A percentile compares a stretch with the other conserved stretches of the same genome.
Conservation (phyloP, 2,329 filamentous ascomycete species). For the Epichloe hybrida region DNA sequence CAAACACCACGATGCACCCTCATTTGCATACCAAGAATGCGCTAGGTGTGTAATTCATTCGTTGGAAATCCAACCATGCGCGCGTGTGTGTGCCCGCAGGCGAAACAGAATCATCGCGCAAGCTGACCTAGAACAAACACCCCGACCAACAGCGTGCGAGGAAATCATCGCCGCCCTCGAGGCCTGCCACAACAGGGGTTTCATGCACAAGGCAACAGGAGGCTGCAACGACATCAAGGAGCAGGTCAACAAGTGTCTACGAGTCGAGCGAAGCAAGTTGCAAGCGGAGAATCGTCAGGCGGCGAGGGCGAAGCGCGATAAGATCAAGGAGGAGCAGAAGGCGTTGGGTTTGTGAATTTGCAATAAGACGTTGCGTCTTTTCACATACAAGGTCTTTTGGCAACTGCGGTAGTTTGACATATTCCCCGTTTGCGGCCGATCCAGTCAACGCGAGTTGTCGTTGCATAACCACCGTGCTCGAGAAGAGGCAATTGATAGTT, state of each 20-base stretch:
- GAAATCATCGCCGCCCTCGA: conserved; percentile 89
- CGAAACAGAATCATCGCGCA: background rate
- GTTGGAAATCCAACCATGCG: background rate
- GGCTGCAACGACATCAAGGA: conserved; percentile 82
- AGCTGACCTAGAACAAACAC: background rate
- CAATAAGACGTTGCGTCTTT: background rate
- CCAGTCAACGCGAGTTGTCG: background rate
- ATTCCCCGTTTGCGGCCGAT: background rate
- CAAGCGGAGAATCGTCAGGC: conserved; percentile 60
- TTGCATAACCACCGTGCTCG: background rate
- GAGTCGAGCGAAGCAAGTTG: conserved; percentile 64
- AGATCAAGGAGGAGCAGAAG: conserved; percentile 61
- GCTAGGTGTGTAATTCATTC: conserved; percentile 42
- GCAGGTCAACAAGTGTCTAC: conserved; percentile 72
- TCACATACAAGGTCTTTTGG: background rate
- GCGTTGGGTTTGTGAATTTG: conserved; percentile 23
- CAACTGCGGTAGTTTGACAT: background rate
- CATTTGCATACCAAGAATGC: conserved; percentile 92
- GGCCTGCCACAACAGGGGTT: conserved; percentile 86
- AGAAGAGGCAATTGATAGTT: background rate
- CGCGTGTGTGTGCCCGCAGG: background rate
- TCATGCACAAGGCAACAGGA: conserved; percentile 80
- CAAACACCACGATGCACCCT: conserved; percentile 65
- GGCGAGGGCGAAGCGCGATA: conserved; percentile 55
- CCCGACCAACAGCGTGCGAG: conserved; percentile 59